Evolutionary conservation across 495 filamentous ascomycete species (phyloP).

Genomic region (Xylaria bambusicola): DNA sequence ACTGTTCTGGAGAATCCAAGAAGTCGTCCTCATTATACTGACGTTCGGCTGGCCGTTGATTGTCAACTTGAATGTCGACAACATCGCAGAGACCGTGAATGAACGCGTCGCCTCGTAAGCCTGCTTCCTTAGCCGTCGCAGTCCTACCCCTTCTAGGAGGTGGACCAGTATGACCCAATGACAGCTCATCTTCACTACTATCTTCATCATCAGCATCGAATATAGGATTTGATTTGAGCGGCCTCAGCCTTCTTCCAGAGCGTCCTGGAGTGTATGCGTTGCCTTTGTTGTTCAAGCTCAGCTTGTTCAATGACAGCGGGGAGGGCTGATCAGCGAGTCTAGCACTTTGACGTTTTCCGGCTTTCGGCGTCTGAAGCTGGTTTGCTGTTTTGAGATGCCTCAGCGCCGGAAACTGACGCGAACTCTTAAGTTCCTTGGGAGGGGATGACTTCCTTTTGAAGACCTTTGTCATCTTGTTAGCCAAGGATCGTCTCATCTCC

Average conservation of each 20-base stretch:
- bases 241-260: conserved; percentile 23
- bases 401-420: conserved; percentile 29
- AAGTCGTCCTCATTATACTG: conserved; percentile 79
- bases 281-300: too few relatives aligned
- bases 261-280: too few relatives aligned
- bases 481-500: conserved; percentile 72
- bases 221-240: conserved; percentile 22
- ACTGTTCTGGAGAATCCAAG: conserved; percentile 67
- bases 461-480: conserved; percentile 58
- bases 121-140: conserved; percentile 10
- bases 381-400: background rate
- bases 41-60: conserved; percentile 73
- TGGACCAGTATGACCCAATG: conserved; percentile 15
- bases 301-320: too few relatives aligned
- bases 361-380: background rate
- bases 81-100: conserved; percentile 78
- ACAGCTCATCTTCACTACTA: conserved; percentile 33
- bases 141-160: conserved; percentile 17
- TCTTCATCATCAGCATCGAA: conserved; percentile 33
- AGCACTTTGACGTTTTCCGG: conserved; percentile 24
- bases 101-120: conserved; percentile 30
- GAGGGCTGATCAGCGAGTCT: conserved; percentile 28
- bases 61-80: conserved; percentile 81
- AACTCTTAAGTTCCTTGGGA: conserved; percentile 44
- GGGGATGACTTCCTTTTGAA: conserved; percentile 61